These are phyloP conservation scores for Plasmopara muralis DNA, from an alignment of 352 stramenopile species.

Conservation along the genomic window DNA sequence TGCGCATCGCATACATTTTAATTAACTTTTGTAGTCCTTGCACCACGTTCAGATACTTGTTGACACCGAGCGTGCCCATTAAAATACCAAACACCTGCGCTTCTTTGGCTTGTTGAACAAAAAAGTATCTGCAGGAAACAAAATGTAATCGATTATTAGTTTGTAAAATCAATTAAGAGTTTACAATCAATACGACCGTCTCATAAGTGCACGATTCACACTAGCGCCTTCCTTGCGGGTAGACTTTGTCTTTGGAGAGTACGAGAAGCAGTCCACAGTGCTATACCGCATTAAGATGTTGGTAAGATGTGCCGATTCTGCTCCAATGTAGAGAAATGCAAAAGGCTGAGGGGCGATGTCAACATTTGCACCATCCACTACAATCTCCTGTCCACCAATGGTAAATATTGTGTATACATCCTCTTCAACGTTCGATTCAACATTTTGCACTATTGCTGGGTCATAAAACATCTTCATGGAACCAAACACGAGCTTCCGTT, in stretches of 20 bases:
- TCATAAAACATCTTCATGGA: constrained; percentile 72
- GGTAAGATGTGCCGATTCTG: constrained; percentile 70
- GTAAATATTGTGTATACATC: constrained; percentile 14
- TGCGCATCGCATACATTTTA: constrained; percentile 43
- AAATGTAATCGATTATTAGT: not conserved
- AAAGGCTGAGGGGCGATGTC: constrained; percentile 35
- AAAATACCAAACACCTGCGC: constrained; percentile 94
- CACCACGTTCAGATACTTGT: constrained; percentile 90
- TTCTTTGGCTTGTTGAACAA: constrained; percentile 92
- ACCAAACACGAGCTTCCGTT: constrained; percentile 44
- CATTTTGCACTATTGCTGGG: constrained; percentile 12
- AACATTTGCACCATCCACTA: constrained; percentile 20
- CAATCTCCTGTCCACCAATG: constrained; percentile 60
- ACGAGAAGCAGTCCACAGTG: constrained; percentile 62
- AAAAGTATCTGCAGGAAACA: constrained; percentile 38
- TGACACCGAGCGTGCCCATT: constrained; percentile 91
- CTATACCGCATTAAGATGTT: constrained; percentile 80
- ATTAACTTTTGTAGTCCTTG: constrained; percentile 84
- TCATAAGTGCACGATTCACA: constrained; percentile 72
- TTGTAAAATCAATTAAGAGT: too few relatives aligned
- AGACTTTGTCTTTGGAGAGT: constrained; percentile 41
- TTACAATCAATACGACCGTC: constrained; percentile 15
- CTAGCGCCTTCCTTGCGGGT: constrained; percentile 48
- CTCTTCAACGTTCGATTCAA: not conserved
- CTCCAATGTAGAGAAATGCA: constrained; percentile 66